Percentiles rank a stretch among this genome's conserved stretches.
Conservation (phyloP, 345 rosid genomes). For the Gossypioides kirkii region DNA sequence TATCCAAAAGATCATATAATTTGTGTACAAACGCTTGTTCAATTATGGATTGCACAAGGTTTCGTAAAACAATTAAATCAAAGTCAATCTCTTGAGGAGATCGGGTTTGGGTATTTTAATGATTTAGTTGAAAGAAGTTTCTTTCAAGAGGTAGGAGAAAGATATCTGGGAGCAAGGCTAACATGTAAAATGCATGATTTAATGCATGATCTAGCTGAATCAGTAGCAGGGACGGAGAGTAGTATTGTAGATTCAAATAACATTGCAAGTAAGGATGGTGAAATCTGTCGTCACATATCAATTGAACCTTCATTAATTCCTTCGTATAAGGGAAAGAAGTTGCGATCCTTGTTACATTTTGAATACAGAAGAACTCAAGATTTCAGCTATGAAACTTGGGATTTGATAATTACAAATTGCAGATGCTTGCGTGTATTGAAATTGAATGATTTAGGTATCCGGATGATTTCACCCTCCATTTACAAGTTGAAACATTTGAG, state of each 20-base stretch:
- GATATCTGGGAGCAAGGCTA: background rate
- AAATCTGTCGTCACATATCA: background rate
- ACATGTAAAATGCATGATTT: background rate
- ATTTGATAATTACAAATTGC: background rate
- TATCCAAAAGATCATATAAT: background rate
- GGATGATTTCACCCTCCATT: too few species aligned
- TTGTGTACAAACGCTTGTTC: background rate
- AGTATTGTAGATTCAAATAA: background rate
- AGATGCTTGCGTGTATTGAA: too few species aligned
- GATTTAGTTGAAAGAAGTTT: background rate
- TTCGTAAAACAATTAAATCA: background rate
- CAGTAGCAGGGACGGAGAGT: background rate
- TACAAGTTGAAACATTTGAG: too few species aligned
- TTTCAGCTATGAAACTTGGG: accelerated
- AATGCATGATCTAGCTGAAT: background rate
- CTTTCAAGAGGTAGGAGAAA: background rate
- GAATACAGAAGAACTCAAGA: accelerated
- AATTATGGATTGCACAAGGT: background rate
- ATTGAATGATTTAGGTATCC: accelerated
- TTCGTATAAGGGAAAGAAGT: too few species aligned
- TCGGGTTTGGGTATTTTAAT: background rate
- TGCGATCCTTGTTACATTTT: too few species aligned
- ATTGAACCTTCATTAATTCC: too few species aligned
- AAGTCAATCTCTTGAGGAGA: background rate
- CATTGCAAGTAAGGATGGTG: background rate